Evolutionary conservation across 352 stramenopile genomes (phyloP), one percentile per base, ranked within the genome.

Genomic region (Discostella stelligera): DNA sequence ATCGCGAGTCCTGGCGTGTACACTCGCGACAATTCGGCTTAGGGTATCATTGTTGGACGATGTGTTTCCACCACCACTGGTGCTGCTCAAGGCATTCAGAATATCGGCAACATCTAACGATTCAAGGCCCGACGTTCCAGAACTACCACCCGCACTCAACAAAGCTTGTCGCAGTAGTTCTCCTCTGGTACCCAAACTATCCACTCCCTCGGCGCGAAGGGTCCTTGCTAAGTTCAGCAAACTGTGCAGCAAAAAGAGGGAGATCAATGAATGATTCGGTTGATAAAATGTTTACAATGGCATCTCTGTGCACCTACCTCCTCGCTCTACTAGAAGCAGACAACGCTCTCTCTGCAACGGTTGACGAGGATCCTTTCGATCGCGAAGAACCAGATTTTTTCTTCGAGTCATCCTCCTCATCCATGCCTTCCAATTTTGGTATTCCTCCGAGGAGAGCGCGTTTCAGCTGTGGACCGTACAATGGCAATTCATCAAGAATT

Each of bases 91-190:
- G 20, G 84, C 63, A 71, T 71, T 80, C 56, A 92, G 66, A 50
- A 92, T 55, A n/a, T 77, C 69, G 27, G 82, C 56, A 50, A 84
- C 73, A 37, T 91, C 83, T 1, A 91, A 66, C 58, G 71, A 66
- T 50, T 79, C 80, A 68, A 71, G 68, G 25, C 67, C 70, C 55
- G 64, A 78, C 27, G 74, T 20, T 63, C 56, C 71, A 82, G 72
- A 75, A 68, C 66, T 54, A 50, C 73, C 69, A 44, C 73, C 69
- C 23, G 63, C 61, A 50, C 39, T 79, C n/a, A 84, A 63, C 48
- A 87, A 77, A 30, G 75, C 75, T 62, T 87, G 80, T 32, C 76
- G 25, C 21, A 87, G 69, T 23, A 82, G 78, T 11, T 87, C 80
- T 48, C 75, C 77, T 54, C 80, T 58, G 50, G 74, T 82, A 1